Evolutionary conservation across 768 basidiomycete genomes (phyloP).

Genomic region (Exsudoporus frostii): DNA sequence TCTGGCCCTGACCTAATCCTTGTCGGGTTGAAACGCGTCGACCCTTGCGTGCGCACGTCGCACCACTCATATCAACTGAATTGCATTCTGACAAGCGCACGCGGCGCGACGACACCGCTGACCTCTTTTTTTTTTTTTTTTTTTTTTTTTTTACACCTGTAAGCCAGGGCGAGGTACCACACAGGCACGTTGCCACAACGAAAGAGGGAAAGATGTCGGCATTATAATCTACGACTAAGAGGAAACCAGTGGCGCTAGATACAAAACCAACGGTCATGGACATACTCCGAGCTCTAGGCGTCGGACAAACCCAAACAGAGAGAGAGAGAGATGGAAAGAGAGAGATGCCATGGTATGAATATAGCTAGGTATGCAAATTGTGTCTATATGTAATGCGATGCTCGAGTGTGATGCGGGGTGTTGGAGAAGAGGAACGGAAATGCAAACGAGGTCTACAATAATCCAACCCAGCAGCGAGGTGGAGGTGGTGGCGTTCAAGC

Average conservation of each 20-base stretch:
- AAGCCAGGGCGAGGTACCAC: no score
- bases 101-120: no score
- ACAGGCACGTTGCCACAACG: background rate
- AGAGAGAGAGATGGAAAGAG: slow-evolving; percentile 3
- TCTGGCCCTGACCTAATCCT: no score
- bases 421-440: background rate
- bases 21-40: no score
- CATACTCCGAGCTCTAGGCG: slow-evolving; percentile 18
- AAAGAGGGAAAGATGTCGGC: background rate
- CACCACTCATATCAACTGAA: no score
- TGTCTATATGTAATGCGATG: slow-evolving; percentile 32
- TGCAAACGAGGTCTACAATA: slow-evolving; percentile 24
- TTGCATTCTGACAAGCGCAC: no score
- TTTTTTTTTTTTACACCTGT: no score
- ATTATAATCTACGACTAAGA: slow-evolving; percentile 25
- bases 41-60: no score
- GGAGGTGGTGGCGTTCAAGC: slow-evolving; percentile 17
- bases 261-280: slow-evolving; percentile 19
- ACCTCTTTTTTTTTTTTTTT: no score
- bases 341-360: slow-evolving; percentile 34
- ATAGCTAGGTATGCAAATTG: slow-evolving; percentile 34
- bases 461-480: slow-evolving; percentile 10
- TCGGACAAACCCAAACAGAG: slow-evolving; percentile 15
- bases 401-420: slow-evolving; percentile 18
- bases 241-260: slow-evolving; percentile 10